Evolutionary conservation across 1,284 basidiomycete genomes (phyloP), one percentile per base, ranked within the genome.

Genomic region (Austropuccinia psidii): DNA sequence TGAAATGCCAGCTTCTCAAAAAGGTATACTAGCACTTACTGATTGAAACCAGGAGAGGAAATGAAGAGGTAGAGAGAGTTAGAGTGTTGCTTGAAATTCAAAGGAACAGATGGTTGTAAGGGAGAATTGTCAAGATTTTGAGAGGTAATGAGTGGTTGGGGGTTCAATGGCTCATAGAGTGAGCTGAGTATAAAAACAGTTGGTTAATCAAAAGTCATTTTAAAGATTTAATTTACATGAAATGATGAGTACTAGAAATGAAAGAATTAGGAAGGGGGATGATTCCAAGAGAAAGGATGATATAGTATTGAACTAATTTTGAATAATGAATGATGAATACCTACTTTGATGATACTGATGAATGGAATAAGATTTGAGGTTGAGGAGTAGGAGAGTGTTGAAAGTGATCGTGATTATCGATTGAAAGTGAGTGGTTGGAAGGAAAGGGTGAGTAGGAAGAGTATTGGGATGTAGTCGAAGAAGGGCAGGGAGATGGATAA

Each of bases 401-500:
- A 4, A 35, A 37, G 21, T 33, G 24, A 55, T 55, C 52, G 27
- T 55, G 52, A 29, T 29, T 57, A 9, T 31, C 17, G 55, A 37
- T 35, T 17, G 39, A 4, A 17, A n/a, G 55, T 4, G 33, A 37
- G 55, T 35, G 55, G 13, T 45, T 11, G 13, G 11, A n/a, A n/a
- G 11, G 43, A 52, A 27, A 52, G 57, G 37, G 37, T 33, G 43
- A 58, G 57, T 39, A 39, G n/a, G 43, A 13, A 5, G 57, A 58
- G 31, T 58, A 39, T 33, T 58, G 37, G n/a, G 57, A 58, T 39
- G 57, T 39, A 39, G n/a, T 58, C 31, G 57, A 58, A 21, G 57
- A 58, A 39, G 27, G 52, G 21, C 52, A 55, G 4, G 52, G 35
- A 21, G 52, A 55, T 55, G 57, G 43, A 35, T 39, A 58, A 39